Evolutionary conservation across 805 yeast species (phyloP), one percentile per base, ranked within the genome.

Genomic region (Ogataea corticis): DNA sequence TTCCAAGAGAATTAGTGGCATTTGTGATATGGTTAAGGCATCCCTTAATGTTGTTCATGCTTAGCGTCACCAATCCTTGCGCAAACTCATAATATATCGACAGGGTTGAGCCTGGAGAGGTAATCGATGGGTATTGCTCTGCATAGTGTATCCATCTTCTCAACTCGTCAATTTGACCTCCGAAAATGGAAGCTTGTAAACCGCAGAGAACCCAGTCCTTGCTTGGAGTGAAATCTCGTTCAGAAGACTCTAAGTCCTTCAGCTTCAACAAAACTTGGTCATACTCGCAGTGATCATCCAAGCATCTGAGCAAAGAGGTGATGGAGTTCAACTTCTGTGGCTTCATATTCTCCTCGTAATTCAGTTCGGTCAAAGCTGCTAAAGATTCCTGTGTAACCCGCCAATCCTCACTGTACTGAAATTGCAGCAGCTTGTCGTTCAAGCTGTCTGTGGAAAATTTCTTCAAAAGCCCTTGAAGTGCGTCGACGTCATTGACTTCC

Each of bases 321-420:
- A 69, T 67, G 46, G 70, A 73, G n/a, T 74, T 70, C 16, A 54
- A 38, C 17, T 57, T 58, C 13, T 55, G 62, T 12, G 61, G 42
- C 37, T 63, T 21, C 6, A 33, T 34, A 2, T 23, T 50, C 2
- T 59, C 54, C 19, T 57, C 59, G 17, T 56, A 50, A 17, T 62
- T 61, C 32, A 54, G 46, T 35, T 70, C 71, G 2, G 87, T 80
- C 36, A 85, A 65, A 0, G 84, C 87, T 37, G 82, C 83, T 54
- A 88, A 83, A 30, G 96, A 88, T 49, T 87, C 90, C 50, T 88
- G 86, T 0, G 97, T 96, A 56, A 88, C 76, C 33, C 81, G 75
- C 96, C 97, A 90, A 56, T 85, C 85, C 33, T 87, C 89, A 39
- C 87, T 83, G 54, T 87, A 90, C 54, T 89, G 94, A 42, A 92